Evolutionary conservation across 331 rosid species (phyloP).

Genomic region (Prunus yedoensis): DNA sequence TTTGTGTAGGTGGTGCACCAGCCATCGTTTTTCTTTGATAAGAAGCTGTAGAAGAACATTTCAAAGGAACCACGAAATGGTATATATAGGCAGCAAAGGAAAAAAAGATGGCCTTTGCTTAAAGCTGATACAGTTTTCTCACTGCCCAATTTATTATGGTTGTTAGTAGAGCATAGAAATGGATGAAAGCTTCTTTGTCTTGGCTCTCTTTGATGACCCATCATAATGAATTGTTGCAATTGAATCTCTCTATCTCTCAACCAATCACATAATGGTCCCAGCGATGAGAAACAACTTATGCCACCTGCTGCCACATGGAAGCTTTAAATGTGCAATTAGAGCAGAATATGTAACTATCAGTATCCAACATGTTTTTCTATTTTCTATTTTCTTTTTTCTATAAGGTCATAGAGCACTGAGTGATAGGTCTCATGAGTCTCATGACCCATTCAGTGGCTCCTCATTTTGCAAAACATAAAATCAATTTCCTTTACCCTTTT

Average conservation of each 20-base stretch:
- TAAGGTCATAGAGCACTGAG: background rate
- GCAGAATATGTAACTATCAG: background rate
- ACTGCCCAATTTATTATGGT: constrained; percentile 41
- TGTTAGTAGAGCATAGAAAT: constrained; percentile 29
- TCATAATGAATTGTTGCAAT: background rate
- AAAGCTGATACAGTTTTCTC: background rate
- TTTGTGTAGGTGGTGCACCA: constrained; percentile 41
- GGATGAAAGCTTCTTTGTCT: background rate
- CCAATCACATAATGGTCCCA: background rate
- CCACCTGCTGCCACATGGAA: constrained; percentile 25
- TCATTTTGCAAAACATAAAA: too few species aligned
- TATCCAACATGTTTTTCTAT: background rate
- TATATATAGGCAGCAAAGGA: constrained; percentile 15
- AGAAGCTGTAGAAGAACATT: background rate
- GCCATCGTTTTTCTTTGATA: constrained; percentile 24
- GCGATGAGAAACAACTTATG: background rate
- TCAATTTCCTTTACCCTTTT: too few species aligned
- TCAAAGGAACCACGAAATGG: background rate
- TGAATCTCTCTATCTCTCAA: background rate
- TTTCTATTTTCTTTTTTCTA: too few species aligned
- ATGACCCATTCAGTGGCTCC: background rate
- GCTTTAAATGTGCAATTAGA: background rate
- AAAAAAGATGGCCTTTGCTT: background rate
- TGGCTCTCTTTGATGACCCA: background rate
- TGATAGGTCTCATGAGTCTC: background rate